A percentile compares a stretch with the other conserved stretches of the same genome.
These are phyloP conservation scores for Paraconiothyrium brasiliense DNA, from an alignment of 2,329 filamentous ascomycete species.

Conservation along the genomic window DNA sequence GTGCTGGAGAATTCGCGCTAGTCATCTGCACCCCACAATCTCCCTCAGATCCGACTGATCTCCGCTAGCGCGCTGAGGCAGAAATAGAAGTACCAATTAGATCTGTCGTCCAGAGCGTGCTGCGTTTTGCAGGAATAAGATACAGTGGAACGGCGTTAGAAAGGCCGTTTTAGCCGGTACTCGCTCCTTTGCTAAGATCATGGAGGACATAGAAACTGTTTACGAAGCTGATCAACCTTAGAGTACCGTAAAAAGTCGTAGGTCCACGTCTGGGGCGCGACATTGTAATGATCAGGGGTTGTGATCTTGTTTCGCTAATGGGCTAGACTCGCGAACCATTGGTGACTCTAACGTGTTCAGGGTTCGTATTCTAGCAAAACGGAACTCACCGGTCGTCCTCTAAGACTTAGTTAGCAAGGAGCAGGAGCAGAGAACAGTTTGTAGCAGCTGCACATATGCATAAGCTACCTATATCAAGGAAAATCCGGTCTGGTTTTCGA, in stretches of 20 bases:
- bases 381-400: slow-evolving; percentile 63
- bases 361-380: slow-evolving; percentile 57
- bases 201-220: slow-evolving; percentile 22
- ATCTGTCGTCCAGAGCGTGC: too few species aligned
- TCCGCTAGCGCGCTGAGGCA: background rate
- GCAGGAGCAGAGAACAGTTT: too few species aligned
- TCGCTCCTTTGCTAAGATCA: slow-evolving; percentile 22
- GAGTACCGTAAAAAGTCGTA: slow-evolving; percentile 15
- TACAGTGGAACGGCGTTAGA: slow-evolving; percentile 7
- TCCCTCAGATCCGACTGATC: background rate
- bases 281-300: slow-evolving; percentile 32
- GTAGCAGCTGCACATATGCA: slow-evolving; percentile 57
- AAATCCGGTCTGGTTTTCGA: slow-evolving; percentile 69
- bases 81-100: too few species aligned
- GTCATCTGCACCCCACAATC: background rate
- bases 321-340: slow-evolving; percentile 40
- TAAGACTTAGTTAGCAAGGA: slow-evolving; percentile 51
- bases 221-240: slow-evolving; percentile 23
- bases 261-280: too few species aligned
- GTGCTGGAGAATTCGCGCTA: background rate
- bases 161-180: slow-evolving; percentile 22
- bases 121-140: too few species aligned
- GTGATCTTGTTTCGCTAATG: slow-evolving; percentile 25
- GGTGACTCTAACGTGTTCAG: slow-evolving; percentile 57
- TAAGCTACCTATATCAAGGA: slow-evolving; percentile 62